Conservation (phyloP, 371 early-diverging fungal species). For the Mortierella polycephala region DNA sequence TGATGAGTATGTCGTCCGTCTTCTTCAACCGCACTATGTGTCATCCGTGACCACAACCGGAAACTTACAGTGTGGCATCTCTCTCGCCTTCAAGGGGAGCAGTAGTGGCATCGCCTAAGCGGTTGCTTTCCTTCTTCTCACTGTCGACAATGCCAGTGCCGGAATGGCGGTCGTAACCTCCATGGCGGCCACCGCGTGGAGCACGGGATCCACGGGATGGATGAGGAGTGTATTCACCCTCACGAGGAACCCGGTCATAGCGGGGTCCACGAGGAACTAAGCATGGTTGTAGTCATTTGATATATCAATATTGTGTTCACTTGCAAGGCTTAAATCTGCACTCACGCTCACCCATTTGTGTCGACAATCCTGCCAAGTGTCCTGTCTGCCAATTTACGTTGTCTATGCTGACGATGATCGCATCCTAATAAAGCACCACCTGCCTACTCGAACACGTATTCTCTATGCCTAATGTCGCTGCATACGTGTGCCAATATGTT, state of each 20-base stretch:
- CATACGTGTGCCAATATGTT: no score
- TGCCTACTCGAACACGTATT: no score
- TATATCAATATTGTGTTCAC: no score
- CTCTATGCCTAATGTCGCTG: no score
- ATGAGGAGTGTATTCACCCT: slow-evolving; percentile 59
- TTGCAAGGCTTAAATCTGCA: no score
- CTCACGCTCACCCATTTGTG: no score
- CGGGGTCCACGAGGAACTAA: slow-evolving; percentile 49
- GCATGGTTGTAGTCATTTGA: no score
- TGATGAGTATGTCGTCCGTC: slow-evolving; percentile 7
- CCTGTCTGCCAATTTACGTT: no score
- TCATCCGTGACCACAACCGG: background rate
- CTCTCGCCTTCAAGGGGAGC: slow-evolving; percentile 57
- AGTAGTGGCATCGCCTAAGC: slow-evolving; percentile 78
- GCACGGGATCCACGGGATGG: slow-evolving; percentile 48
- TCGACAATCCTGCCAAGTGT: no score
- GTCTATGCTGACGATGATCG: no score
- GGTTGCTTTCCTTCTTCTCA: slow-evolving; percentile 87
- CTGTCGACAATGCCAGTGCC: slow-evolving; percentile 79
- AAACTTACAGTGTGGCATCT: slow-evolving; percentile 45
- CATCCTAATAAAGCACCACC: no score
- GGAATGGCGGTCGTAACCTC: slow-evolving; percentile 86
- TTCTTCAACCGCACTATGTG: background rate
- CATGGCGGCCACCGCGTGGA: slow-evolving; percentile 59
- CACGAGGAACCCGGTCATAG: slow-evolving; percentile 38